Evolutionary conservation across 1,284 basidiomycete genomes (phyloP), one percentile per base, ranked within the genome.

Genomic region (Sanghuangporus baumii): DNA sequence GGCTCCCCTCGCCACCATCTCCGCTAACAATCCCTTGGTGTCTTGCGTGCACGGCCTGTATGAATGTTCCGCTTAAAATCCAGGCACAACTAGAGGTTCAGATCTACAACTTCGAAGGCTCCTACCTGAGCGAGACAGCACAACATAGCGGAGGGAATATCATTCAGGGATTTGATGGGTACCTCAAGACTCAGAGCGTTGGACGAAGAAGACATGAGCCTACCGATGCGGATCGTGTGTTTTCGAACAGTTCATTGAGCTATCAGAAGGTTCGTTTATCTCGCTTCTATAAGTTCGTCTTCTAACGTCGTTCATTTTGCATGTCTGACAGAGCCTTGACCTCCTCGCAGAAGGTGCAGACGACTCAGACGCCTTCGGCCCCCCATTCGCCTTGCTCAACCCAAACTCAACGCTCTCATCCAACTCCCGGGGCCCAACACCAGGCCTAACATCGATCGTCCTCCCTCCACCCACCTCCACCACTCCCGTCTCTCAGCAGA

Each of bases 81-180:
- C 61, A 91, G 89, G 85, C 87, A 14, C 81, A 84, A 67, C 77
- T 89, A 58, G 90, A 93, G 73, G 76, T 83, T 36, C 83, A 89
- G 68, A 88, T 93, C 66, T 88, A 88, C 74, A 84, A 82, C 65
- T 78, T 89, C 34, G 90, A 93, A 71, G 82, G 81, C 11, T 74
- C 79, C 0, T 93, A 93, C 73, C 75, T 93, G 50, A 81, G 82
- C 8, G 91, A 93, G 60, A 91, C 90, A 1, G 81, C 85, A 0
- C 76, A 78, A 0, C 85, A 88, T 66, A 86, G 82, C 67, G 88
- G 90, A 11, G 91, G 91, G 20, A 93, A 93, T 68, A 90, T 93
- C 63, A 87, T 93, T 50, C 87, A 88, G 68, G 90, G 90, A 6
- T 92, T 92, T 67, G 90, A 93, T 57, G 84, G 86, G 47, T 93